A percentile compares a stretch with the other conserved stretches of the same genome.
These are phyloP conservation scores for Taphrina betulina DNA, from an alignment of 1,139 yeast genomes.

Conservation along the genomic window DNA sequence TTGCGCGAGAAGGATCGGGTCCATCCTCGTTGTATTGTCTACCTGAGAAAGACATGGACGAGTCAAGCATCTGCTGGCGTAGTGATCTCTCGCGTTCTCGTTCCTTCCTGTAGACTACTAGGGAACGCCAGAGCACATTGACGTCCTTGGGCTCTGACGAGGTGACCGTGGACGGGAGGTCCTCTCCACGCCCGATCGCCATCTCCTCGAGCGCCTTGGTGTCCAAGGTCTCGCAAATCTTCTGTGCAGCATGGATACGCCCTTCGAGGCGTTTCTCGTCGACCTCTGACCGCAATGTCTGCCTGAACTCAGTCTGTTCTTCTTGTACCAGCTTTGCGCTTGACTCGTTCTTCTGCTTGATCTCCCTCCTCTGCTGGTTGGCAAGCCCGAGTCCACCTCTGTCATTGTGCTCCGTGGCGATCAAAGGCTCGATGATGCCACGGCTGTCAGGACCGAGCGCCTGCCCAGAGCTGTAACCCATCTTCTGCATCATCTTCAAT, in stretches of 20 bases:
- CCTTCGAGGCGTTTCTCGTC: conserved; percentile 36
- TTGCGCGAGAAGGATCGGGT: conserved; percentile 1
- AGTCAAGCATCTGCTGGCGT: conserved; percentile 30
- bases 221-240: conserved; percentile 38
- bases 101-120: conserved; percentile 37
- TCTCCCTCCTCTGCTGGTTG: conserved; percentile 38
- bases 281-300: conserved; percentile 39
- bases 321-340: conserved; percentile 29
- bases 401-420: conserved; percentile 35
- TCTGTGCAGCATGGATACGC: conserved; percentile 38
- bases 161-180: not conserved
- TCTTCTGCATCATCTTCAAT: conserved; percentile 54
- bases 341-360: conserved; percentile 35
- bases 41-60: conserved; percentile 13
- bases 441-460: conserved; percentile 46
- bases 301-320: conserved; percentile 38
- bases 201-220: conserved; percentile 17
- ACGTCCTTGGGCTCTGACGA: conserved; percentile 30
- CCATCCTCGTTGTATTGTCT: conserved; percentile 10
- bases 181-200: not conserved
- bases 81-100: conserved; percentile 31
- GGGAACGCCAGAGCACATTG: conserved; percentile 40
- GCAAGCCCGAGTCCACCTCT: conserved; percentile 42
- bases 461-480: conserved; percentile 56
- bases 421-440: conserved; percentile 33